A percentile compares a stretch with the other conserved stretches of the same genome.
Conservation (phyloP, 2,329 filamentous ascomycete genomes). For the Metarhizium sp. region DNA sequence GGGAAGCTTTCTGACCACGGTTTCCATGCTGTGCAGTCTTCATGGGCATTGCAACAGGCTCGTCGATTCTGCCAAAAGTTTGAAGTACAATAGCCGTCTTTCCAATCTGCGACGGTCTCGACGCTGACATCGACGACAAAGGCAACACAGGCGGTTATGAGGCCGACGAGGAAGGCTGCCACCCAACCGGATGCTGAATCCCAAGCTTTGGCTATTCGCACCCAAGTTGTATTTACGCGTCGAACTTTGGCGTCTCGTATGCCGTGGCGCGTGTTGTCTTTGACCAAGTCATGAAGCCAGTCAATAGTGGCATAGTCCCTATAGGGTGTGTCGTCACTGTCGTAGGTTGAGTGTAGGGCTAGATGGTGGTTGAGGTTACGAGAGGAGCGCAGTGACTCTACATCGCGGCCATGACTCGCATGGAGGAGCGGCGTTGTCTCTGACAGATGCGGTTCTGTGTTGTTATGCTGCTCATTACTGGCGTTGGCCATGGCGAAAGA, state of each 20-base stretch:
- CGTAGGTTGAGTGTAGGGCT: neutral
- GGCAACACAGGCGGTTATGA: constrained; percentile 44
- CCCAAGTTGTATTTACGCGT: neutral
- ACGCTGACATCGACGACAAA: constrained; percentile 45
- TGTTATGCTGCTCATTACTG: neutral
- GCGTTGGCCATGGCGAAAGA: neutral
- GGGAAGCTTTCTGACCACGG: constrained; percentile 28
- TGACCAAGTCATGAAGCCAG: constrained; percentile 52
- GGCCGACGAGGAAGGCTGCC: constrained; percentile 41
- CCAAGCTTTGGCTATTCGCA: constrained; percentile 17
- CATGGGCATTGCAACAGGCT: constrained; percentile 33
- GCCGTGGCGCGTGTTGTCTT: constrained; percentile 42
- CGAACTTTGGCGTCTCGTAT: neutral
- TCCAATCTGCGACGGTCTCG: constrained; percentile 46
- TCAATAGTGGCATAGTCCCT: constrained; percentile 55
- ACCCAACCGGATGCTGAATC: constrained; percentile 47
- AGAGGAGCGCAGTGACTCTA: neutral
- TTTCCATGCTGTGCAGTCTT: constrained; percentile 28
- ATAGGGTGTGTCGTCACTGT: constrained; percentile 48
- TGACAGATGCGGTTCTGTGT: neutral
- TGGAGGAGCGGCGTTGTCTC: neutral
- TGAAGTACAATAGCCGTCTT: constrained; percentile 42
- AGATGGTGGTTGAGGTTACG: neutral
- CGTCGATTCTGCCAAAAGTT: constrained; percentile 37
- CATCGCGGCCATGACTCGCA: neutral